A percentile compares a stretch with the other conserved stretches of the same genome.
phyloP scores from a whole-genome alignment of 1,284 basidiomycete genomes.

The Xerocomus nothofagi region DNA sequence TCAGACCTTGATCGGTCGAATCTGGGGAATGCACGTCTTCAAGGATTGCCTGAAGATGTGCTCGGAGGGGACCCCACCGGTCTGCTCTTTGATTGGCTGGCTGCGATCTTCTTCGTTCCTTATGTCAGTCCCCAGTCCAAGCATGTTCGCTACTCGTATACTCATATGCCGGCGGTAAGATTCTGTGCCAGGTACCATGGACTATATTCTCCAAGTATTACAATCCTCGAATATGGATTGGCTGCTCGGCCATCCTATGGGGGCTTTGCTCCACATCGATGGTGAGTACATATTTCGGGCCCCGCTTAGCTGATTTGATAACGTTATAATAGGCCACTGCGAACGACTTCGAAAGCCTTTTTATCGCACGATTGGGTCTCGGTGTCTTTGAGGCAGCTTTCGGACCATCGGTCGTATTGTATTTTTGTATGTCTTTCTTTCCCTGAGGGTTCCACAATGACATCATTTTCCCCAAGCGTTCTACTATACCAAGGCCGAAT shows the following conservation, averaged over 20 bases:
- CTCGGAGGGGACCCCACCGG: conserved; percentile 70
- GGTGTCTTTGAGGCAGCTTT: conserved; percentile 73
- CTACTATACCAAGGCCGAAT: conserved; percentile 73
- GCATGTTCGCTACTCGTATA: not conserved
- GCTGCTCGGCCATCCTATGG: conserved; percentile 66
- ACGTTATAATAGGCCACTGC: conserved; percentile 52
- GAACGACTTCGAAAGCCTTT: conserved; percentile 56
- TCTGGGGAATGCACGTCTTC: conserved; percentile 73
- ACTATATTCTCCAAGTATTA: conserved; percentile 66
- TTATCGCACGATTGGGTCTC: conserved; percentile 59
- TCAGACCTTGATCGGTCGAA: conserved; percentile 73
- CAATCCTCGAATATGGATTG: conserved; percentile 66
- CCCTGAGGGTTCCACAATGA: not conserved
- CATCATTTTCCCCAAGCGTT: conserved; percentile 46
- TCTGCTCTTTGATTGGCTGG: conserved; percentile 69
- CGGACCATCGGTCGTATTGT: conserved; percentile 49
- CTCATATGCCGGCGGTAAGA: conserved; percentile 40
- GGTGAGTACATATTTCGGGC: conserved; percentile 39
- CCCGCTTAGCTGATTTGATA: not conserved
- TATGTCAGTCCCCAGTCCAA: conserved; percentile 49
- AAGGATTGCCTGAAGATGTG: conserved; percentile 62
- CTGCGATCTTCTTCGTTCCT: conserved; percentile 73
- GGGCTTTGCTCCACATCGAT: conserved; percentile 68
- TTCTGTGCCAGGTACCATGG: conserved; percentile 69
- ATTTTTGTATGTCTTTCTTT: conserved; percentile 55